A percentile compares a stretch with the other conserved stretches of the same genome.
phyloP scores from a whole-genome alignment of 352 stramenopile species.

The Phytophthora capsici region DNA sequence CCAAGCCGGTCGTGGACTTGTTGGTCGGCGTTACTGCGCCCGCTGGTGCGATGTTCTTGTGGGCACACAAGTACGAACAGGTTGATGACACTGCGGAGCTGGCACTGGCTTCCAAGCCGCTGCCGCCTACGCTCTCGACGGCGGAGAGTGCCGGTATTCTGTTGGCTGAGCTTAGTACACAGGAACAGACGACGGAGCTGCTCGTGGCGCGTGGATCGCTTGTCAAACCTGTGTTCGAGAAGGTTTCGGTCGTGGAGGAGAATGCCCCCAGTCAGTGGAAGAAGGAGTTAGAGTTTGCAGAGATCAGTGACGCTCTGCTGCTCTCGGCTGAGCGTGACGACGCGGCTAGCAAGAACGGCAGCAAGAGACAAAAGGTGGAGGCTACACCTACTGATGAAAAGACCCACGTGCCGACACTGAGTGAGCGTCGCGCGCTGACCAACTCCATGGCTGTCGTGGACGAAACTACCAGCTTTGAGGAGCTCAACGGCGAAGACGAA shows the following conservation, averaged over 20 bases:
- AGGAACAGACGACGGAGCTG: conserved; percentile 44
- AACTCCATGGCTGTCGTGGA: conserved; percentile 71
- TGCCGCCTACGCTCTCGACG: conserved; percentile 50
- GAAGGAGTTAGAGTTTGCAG: conserved; percentile 54
- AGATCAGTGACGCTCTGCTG: conserved; percentile 74
- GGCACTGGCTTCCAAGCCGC: conserved; percentile 65
- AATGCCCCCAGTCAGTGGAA: conserved; percentile 61
- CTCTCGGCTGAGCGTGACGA: conserved; percentile 46
- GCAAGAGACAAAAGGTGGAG: conserved; percentile 71
- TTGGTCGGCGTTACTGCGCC: conserved; percentile 63
- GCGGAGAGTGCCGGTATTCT: conserved; percentile 55
- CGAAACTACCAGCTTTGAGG: conserved; percentile 66
- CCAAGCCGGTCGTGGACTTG: conserved; percentile 48
- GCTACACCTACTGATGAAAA: conserved; percentile 53
- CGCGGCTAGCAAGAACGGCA: conserved; percentile 41
- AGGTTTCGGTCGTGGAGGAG: conserved; percentile 63
- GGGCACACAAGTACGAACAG: conserved; percentile 72
- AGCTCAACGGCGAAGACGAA: conserved; percentile 51
- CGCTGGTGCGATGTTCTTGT: conserved; percentile 75
- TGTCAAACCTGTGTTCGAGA: conserved; percentile 84
- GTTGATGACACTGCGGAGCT: conserved; percentile 34
- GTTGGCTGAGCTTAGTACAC: conserved; percentile 39
- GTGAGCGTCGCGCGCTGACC: conserved; percentile 61
- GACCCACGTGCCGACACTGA: conserved; percentile 77
- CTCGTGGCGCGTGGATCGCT: conserved; percentile 73